A percentile compares a stretch with the other conserved stretches of the same genome.
Evolutionary conservation across 805 yeast genomes (phyloP).

Genomic region (Metschnikowia rubicola): DNA sequence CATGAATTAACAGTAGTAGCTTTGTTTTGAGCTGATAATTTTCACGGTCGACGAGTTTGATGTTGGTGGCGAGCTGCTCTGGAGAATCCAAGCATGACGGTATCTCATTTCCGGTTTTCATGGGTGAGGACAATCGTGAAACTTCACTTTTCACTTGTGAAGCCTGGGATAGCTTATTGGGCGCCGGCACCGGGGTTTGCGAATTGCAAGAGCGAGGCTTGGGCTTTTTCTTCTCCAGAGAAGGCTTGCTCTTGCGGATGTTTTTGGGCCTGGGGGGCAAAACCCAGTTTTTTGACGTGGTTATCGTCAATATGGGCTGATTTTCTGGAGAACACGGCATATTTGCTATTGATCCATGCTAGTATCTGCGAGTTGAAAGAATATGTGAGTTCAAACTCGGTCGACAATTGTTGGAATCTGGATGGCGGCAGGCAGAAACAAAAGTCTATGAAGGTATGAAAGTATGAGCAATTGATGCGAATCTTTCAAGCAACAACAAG

Average conservation of each 20-base stretch:
- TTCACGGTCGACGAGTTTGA: constrained; percentile 27
- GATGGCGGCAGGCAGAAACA: no score
- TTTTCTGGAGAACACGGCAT: constrained; percentile 7
- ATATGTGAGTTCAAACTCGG: no score
- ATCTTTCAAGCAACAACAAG: no score
- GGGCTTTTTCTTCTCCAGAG: constrained; percentile 12
- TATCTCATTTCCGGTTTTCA: neutral
- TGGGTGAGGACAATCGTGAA: neutral
- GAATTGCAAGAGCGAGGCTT: constrained; percentile 22
- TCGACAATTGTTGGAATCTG: no score
- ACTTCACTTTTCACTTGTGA: no score
- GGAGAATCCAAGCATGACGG: constrained; percentile 5
- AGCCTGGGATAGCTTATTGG: neutral
- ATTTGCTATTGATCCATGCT: constrained; percentile 7
- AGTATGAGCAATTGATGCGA: no score
- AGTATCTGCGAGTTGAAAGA: no score
- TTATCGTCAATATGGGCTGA: constrained; percentile 19
- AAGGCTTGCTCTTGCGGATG: constrained; percentile 15
- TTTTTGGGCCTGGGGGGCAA: constrained; percentile 21
- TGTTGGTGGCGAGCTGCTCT: constrained; percentile 14
- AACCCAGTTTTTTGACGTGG: constrained; percentile 20
- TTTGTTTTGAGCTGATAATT: constrained; percentile 34
- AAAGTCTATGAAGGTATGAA: no score
- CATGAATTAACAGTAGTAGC: constrained; percentile 36
- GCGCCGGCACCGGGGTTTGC: neutral